A percentile compares a stretch with the other conserved stretches of the same genome.
phyloP scores from a whole-genome alignment of 305 asterid genomes.

The Vinca major region DNA sequence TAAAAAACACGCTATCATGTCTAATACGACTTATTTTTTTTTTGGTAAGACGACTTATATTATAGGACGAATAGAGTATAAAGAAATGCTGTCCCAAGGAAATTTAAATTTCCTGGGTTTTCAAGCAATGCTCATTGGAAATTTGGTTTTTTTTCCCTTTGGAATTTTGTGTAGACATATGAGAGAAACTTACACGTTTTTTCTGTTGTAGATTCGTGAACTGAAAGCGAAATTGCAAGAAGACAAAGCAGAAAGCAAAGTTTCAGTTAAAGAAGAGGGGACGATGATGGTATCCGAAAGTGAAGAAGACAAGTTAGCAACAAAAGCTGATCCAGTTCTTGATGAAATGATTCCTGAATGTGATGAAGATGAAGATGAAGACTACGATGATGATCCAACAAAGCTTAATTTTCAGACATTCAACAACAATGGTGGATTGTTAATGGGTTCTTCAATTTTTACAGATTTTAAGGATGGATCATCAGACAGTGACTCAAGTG shows the following conservation, averaged over 20 bases:
- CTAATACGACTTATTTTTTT: too few species aligned
- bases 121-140: too few species aligned
- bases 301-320: constrained; percentile 11
- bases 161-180: background rate
- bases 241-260: constrained; percentile 27
- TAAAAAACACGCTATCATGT: too few species aligned
- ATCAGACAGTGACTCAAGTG: constrained; percentile 74
- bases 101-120: too few species aligned
- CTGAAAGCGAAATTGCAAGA: constrained; percentile 47
- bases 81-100: too few species aligned
- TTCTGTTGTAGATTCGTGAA: constrained; percentile 38
- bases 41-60: too few species aligned
- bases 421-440: constrained; percentile 10
- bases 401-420: constrained; percentile 30
- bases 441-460: constrained; percentile 20
- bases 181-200: too few species aligned
- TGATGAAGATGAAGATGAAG: constrained; percentile 7
- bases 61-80: too few species aligned
- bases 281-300: constrained; percentile 26
- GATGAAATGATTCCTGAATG: constrained; percentile 16
- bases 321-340: background rate
- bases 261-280: constrained; percentile 44
- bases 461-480: constrained; percentile 63
- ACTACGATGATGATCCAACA: constrained; percentile 15
- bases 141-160: background rate